Evolutionary conservation across 192 early-diverging fungal species (phyloP), one percentile per base, ranked within the genome.

Genomic region (Podila verticillata): DNA sequence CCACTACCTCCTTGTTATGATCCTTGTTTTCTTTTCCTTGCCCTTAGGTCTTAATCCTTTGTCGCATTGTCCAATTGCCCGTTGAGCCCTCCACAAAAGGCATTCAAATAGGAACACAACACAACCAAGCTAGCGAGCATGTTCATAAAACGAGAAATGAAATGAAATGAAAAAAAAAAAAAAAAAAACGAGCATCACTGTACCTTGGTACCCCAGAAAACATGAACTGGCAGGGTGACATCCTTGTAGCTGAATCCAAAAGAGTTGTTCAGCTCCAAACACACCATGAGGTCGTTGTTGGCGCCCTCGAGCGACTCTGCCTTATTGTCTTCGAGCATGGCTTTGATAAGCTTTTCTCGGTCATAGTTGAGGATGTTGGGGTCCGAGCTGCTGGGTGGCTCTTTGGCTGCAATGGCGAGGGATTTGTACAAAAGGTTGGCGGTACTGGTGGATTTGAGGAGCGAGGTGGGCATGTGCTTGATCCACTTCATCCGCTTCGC

Each of bases 191-290:
- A 60, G 22, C 0, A 60, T 22, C 44, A 34, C 12, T 63, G 63
- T 74, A 81, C 83, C 63, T 84, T 84, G 30, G 83, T 84, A 26
- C 83, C 83, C 73, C 78, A 80, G 61, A 84, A 84, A 28, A 84
- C 83, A 73, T 84, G 83, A 0, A 84, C 83, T 4, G 83, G 77
- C 26, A 75, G 69, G 22, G 77, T 78, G 39, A 84, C 83, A 75
- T 84, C 83, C 28, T 74, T 75, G 58, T 84, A 84, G 12, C 75
- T 81, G 66, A 84, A 84, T 31, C 83, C 83, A 62, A 84, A 84
- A 1, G 77, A 65, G 61, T 78, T 69, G 26, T 78, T 70, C 9
- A 79, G 60, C 48, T 84, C 83, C 44, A 84, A 56, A 36, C 83
- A 84, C 28, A 75, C 72, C 68, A 84, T 68, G 59, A 84, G 49